Evolutionary conservation across 352 stramenopile species (phyloP), one percentile per base, ranked within the genome.

Genomic region (Thraustotheca clavata): DNA sequence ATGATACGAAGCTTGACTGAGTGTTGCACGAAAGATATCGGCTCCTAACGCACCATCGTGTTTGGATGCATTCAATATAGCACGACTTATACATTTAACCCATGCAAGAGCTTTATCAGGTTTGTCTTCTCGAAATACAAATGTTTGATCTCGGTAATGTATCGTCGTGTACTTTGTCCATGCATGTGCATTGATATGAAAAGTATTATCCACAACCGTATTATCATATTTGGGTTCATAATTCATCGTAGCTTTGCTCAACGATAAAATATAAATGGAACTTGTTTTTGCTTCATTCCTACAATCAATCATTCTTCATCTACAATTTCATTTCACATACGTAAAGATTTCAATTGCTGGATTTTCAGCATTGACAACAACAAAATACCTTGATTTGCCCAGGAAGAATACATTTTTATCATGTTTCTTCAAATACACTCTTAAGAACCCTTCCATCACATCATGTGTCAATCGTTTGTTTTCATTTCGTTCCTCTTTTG

Each of bases 141-240:
- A 91, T 7, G 73, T 70, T 38, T 91, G 82, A 2, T 73, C 71
- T 22, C 77, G 68, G 59, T 86, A 73, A 29, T 74, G 77, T 4
- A 89, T 72, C 0, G 77, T 82, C 27, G 71, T 79, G 34, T 73
- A 77, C 69, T 89, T 89, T 50, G 83, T 87, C 79, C 80, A 91
- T 29, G 71, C 80, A 54, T 76, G 73, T 16, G 82, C 80, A 22
- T 88, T 76, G 33, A 91, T 71, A 48, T 73, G 85, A 49, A 91
- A 91, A 66, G 77, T 89, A 41, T 88, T 88, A 52, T 87, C 79
- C 61, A 83, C 81, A 43, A 88, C 76, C 29, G 86, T 80, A 49
- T 83, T 78, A 36, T 73, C 69, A 32, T 84, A 77, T 65, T 88
- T 79, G 24, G 80, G 76, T 57, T 91, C 82, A 54, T 87, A 88